phyloP scores from a whole-genome alignment of 2,329 filamentous ascomycete species.

The Colletotrichum gloeosporioides region DNA sequence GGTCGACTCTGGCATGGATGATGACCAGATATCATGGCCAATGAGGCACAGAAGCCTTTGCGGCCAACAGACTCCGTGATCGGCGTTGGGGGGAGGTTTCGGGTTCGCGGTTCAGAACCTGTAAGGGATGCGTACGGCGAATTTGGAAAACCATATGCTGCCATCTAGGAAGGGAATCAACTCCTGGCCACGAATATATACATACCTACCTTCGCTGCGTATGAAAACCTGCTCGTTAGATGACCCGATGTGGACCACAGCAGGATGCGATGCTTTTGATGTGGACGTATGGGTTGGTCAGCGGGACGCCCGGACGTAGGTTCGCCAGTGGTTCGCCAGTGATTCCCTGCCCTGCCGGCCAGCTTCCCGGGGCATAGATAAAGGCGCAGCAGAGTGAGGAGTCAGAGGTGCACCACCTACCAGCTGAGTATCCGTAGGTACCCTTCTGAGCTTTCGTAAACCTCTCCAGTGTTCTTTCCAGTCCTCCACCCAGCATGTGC shows the following conservation, averaged over 20 bases:
- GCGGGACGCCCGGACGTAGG: neutral
- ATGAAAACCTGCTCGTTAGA: neutral
- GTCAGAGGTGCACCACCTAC: neutral
- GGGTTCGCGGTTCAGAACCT: neutral
- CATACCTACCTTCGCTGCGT: neutral
- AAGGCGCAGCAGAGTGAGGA: neutral
- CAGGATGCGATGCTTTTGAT: neutral
- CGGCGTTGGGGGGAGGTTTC: slow-evolving; percentile 2
- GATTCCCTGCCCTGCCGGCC: neutral
- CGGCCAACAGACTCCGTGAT: neutral
- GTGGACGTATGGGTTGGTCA: neutral
- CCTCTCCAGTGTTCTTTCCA: neutral
- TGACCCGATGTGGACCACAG: neutral
- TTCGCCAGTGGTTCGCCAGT: neutral
- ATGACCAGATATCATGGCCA: neutral
- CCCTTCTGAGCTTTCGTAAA: neutral
- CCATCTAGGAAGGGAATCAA: neutral
- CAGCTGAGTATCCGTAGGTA: too few relatives aligned
- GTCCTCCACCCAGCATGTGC: neutral
- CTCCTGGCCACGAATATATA: slow-evolving; percentile 11
- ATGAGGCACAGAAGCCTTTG: neutral
- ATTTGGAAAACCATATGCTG: slow-evolving; percentile 6
- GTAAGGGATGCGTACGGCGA: neutral
- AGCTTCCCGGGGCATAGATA: neutral
- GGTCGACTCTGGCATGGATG: neutral